These are phyloP conservation scores for Zygnema circumcarinatum DNA, from an alignment of 139 green algal genomes.

Conservation along the genomic window DNA sequence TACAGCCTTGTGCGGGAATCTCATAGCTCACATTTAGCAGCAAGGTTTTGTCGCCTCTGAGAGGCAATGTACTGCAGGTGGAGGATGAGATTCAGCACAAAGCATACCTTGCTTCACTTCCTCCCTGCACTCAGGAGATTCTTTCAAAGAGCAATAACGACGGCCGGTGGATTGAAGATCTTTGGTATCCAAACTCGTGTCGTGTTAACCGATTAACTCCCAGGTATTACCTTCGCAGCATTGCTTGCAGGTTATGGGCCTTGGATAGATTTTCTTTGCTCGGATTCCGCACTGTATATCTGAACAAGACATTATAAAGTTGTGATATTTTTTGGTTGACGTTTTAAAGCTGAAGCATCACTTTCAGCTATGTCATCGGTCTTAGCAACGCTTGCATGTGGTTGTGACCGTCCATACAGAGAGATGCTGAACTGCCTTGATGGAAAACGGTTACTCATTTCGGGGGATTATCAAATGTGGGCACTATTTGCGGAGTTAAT, in stretches of 20 bases:
- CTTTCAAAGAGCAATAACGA: conserved; percentile 18
- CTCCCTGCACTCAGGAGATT: conserved; percentile 17
- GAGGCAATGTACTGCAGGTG: too few species aligned
- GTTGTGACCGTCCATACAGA: neutral
- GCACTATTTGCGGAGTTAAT: conserved; percentile 15
- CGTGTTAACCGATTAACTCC: conserved; percentile 12
- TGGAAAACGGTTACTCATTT: conserved; percentile 12
- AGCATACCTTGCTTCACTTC: neutral
- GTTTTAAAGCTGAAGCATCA: too few species aligned
- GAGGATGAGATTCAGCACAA: neutral
- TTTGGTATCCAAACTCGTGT: conserved; percentile 10
- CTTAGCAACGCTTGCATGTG: too few species aligned
- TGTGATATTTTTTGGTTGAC: too few species aligned
- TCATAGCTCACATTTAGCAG: too few species aligned
- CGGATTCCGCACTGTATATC: too few species aligned
- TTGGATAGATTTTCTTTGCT: too few species aligned
- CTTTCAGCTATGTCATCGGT: neutral
- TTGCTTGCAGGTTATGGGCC: too few species aligned
- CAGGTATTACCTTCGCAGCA: neutral
- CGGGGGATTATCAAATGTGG: conserved; percentile 21
- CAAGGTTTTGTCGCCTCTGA: too few species aligned
- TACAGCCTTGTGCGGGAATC: too few species aligned
- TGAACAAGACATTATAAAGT: too few species aligned
- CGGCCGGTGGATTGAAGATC: conserved; percentile 33
- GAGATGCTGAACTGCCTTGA: conserved; percentile 7